Percentiles rank a stretch among this genome's conserved stretches.
Conservation (phyloP, 345 rosid species). For the Schrenkiella parvula region DNA sequence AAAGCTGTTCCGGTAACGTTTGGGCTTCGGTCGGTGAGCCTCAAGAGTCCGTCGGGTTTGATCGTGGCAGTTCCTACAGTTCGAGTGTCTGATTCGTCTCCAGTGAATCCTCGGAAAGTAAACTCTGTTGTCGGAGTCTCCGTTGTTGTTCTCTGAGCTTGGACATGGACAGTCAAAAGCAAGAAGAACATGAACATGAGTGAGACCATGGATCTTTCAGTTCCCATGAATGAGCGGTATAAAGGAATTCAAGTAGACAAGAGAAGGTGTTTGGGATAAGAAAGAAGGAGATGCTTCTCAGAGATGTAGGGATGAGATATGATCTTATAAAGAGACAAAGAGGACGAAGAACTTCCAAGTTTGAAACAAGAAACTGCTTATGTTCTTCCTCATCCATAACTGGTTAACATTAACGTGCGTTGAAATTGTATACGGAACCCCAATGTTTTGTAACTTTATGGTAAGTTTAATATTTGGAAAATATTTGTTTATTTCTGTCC, state of each 20-base stretch:
- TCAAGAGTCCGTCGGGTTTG: conserved; percentile 24
- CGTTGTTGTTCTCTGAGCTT: conserved; percentile 12
- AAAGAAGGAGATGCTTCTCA: background rate
- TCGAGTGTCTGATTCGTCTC: background rate
- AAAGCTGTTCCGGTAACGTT: conserved; percentile 24
- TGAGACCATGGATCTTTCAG: background rate
- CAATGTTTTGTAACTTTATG: background rate
- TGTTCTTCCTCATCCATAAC: background rate
- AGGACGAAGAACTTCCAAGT: background rate
- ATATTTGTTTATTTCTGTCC: too few relatives aligned
- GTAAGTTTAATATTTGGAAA: background rate
- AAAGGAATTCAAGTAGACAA: background rate
- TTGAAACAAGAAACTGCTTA: background rate
- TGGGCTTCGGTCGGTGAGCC: conserved; percentile 15
- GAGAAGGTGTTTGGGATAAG: background rate
- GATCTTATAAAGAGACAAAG: background rate
- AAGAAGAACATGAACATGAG: background rate
- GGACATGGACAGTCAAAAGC: background rate
- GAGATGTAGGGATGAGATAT: background rate
- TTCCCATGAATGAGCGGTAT: conserved; percentile 4
- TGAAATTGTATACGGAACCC: background rate
- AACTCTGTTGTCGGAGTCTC: conserved; percentile 15
- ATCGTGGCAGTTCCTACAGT: background rate
- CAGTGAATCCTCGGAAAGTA: conserved; percentile 19
- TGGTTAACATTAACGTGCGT: conserved; percentile 6